phyloP scores from a whole-genome alignment of 768 basidiomycete species.

The Vararia minispora region DNA sequence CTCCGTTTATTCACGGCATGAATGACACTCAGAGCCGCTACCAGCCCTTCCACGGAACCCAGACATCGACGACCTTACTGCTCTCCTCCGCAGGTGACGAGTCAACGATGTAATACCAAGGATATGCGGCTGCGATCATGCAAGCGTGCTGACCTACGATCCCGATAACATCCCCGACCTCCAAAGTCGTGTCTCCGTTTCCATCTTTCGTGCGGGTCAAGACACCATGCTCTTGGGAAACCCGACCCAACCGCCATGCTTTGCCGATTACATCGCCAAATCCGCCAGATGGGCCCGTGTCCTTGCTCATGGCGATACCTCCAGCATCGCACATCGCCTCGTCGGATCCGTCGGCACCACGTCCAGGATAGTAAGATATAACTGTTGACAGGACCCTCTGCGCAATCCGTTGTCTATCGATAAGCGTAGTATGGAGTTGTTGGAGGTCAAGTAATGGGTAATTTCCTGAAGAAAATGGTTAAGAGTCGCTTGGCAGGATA shows the following conservation, averaged over 20 bases:
- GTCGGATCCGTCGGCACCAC: constrained; percentile 48
- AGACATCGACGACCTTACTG: constrained; percentile 58
- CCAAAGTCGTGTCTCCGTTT: constrained; percentile 21
- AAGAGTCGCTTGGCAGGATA: background rate
- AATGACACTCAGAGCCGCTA: constrained; percentile 26
- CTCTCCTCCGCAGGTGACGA: constrained; percentile 35
- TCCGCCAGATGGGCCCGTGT: constrained; percentile 60
- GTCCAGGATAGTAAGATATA: constrained; percentile 68
- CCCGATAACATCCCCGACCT: constrained; percentile 52
- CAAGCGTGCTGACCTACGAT: constrained; percentile 85
- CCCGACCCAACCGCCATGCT: constrained; percentile 51
- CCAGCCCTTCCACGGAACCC: constrained; percentile 92
- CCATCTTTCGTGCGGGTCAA: constrained; percentile 28
- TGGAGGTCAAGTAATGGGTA: constrained; percentile 81
- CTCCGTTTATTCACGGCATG: too few relatives aligned
- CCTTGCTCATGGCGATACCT: constrained; percentile 80
- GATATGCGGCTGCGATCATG: constrained; percentile 65
- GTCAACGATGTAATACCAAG: constrained; percentile 81
- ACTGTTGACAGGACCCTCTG: constrained; percentile 63
- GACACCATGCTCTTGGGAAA: constrained; percentile 75
- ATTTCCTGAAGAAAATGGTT: constrained; percentile 39
- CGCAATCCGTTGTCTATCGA: constrained; percentile 44
- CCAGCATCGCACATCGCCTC: constrained; percentile 80
- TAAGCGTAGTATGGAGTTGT: constrained; percentile 64
- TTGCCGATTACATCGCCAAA: constrained; percentile 64